These are phyloP conservation scores for Nitzschia putrida DNA, from an alignment of 108 stramenopile species.

Conservation along the genomic window DNA sequence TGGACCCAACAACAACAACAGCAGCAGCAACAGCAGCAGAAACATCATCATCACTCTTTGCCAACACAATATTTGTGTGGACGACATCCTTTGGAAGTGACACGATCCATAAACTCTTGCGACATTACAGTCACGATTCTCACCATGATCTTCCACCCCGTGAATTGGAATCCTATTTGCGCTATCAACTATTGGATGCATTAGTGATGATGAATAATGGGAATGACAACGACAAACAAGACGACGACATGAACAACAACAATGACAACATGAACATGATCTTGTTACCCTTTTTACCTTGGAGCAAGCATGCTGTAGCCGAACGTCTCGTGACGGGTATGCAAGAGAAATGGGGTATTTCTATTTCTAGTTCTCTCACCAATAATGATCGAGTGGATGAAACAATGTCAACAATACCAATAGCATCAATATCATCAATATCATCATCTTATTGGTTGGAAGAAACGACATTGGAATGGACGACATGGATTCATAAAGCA, in stretches of 20 bases:
- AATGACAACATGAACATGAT: background rate
- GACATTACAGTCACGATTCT: background rate
- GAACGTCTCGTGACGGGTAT: background rate
- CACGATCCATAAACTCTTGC: conserved; percentile 18
- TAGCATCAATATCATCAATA: background rate
- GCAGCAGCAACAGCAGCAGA: no score
- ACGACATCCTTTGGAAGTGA: conserved; percentile 21
- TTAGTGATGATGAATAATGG: background rate
- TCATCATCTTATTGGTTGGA: background rate
- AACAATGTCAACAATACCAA: background rate
- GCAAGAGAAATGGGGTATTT: no score
- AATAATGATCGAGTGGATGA: no score
- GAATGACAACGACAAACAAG: background rate
- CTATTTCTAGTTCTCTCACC: no score
- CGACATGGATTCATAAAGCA: conserved; percentile 33
- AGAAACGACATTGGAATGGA: conserved; percentile 29
- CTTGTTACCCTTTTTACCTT: conserved; percentile 9
- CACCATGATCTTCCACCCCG: background rate
- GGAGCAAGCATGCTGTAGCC: background rate
- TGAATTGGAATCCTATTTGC: conserved; percentile 11
- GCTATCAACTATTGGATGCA: background rate
- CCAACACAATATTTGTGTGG: background rate
- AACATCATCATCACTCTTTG: background rate
- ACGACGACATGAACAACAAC: background rate
- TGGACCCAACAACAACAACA: no score